Evolutionary conservation across 2,329 filamentous ascomycete species (phyloP), one percentile per base, ranked within the genome.

Genomic region (Neonectria punicea): DNA sequence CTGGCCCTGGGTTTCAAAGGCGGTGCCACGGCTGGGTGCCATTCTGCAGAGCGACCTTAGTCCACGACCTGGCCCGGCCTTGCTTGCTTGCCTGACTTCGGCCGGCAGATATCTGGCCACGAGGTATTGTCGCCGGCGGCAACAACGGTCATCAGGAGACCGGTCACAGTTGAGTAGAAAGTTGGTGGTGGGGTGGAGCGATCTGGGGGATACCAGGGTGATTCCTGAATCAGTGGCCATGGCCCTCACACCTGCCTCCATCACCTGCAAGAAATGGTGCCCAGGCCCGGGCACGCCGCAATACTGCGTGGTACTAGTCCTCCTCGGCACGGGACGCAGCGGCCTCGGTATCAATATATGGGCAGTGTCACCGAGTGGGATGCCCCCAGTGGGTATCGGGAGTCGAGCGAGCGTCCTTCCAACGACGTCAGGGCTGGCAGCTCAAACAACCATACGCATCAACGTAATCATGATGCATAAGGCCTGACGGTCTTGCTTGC

Each of bases 381-480:
- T 53, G 39, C 7, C 39, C 39, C 39, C 13, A 11, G 22, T 36
- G n/a, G 10, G 22, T 36, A 14, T 36, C 22, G 53, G 39, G 53
- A 13, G 30, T 22, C 43, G 50, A 28, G 56, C 43, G 51, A 32
- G 28, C 32, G 41, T 22, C 49, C 20, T 16, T 55, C 47, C 54
- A 22, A 63, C 57, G 53, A 32, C 56, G 47, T 67, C 13, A 49
- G 68, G 60, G 58, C 67, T 59, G 53, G 65, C 67, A 58, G 53
- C 11, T 16, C 22, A 18, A 51, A 39, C 25, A 55, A 43, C 14
- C 39, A 46, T 39, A 67, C 61, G 57, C 67, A 14, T 25, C 69
- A 61, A 65, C 67, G 70, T 71, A 69, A 73, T 66, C 16, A 43
- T 66, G 62, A 61, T 70, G 57, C 50, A 28, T 55, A 36, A 53